These are phyloP conservation scores for Climacium dendroides DNA, from an alignment of 225 moss, liverwort and hornwort genomes.

Conservation along the genomic window DNA sequence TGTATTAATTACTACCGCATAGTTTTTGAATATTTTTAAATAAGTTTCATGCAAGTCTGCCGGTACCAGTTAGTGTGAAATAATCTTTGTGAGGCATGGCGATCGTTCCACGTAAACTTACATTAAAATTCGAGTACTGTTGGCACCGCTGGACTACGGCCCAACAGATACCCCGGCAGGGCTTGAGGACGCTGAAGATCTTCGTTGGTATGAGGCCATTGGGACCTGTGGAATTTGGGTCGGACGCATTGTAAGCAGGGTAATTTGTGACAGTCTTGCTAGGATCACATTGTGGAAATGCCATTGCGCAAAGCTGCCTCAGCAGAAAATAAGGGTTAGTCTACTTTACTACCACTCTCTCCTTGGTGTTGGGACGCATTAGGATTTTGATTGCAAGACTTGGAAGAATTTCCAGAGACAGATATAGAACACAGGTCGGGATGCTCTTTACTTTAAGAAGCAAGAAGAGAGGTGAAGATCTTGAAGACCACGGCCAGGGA, in stretches of 20 bases:
- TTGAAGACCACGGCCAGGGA: background rate
- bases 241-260: background rate
- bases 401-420: background rate
- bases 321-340: background rate
- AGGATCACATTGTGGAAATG: conserved; percentile 21
- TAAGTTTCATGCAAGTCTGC: background rate
- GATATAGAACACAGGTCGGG: background rate
- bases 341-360: background rate
- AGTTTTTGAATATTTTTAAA: background rate
- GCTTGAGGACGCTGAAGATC: conserved; percentile 18
- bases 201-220: background rate
- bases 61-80: background rate
- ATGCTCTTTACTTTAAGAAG: background rate
- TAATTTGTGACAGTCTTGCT: conserved; percentile 6
- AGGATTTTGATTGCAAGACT: background rate
- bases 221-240: background rate
- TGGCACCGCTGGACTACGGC: conserved; percentile 30
- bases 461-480: background rate
- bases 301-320: conserved; percentile 33
- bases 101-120: background rate
- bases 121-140: background rate
- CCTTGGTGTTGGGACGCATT: background rate
- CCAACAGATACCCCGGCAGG: conserved; percentile 42
- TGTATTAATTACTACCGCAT: background rate
- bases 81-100: background rate